Percentiles rank a stretch among this genome's conserved stretches.
Evolutionary conservation across 192 early-diverging fungal species (phyloP).

Genomic region (Coemansia sp.): DNA sequence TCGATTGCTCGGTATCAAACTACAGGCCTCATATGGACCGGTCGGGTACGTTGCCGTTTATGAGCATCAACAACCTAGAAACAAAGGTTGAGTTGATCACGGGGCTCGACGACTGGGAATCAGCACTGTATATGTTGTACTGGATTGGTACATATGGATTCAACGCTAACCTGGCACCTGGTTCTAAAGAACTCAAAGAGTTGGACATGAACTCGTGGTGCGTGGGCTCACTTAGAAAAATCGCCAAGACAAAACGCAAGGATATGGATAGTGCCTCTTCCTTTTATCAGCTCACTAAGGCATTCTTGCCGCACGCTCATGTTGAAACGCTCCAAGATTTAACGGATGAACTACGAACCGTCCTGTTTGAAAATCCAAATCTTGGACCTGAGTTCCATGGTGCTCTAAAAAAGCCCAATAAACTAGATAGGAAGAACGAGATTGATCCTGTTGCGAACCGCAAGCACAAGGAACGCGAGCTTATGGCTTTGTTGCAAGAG

Average conservation of each 20-base stretch:
- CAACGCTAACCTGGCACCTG: not conserved
- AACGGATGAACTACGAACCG: too few relatives aligned
- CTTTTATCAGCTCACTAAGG: not conserved
- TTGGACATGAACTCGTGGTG: not conserved
- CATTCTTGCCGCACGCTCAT: too few relatives aligned
- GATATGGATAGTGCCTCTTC: not conserved
- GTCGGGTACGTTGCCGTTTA: conserved; percentile 18
- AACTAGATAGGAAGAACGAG: too few relatives aligned
- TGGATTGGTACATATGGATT: conserved; percentile 5
- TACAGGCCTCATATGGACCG: not conserved
- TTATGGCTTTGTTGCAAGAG: too few relatives aligned
- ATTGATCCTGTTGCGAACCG: too few relatives aligned
- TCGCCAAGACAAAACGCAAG: not conserved
- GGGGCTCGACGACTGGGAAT: conserved; percentile 17
- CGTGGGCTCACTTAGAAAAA: not conserved
- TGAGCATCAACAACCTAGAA: conserved; percentile 30
- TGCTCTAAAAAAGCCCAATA: too few relatives aligned
- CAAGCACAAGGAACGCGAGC: too few relatives aligned
- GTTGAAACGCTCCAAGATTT: too few relatives aligned
- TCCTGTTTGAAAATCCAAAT: too few relatives aligned
- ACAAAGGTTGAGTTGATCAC: not conserved
- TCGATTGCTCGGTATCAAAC: not conserved
- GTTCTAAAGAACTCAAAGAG: too few relatives aligned
- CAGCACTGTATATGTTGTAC: conserved; percentile 1
- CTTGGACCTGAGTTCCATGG: too few relatives aligned